Evolutionary conservation across 192 early-diverging fungal genomes (phyloP).

Genomic region (Dimargaris verticillata): DNA sequence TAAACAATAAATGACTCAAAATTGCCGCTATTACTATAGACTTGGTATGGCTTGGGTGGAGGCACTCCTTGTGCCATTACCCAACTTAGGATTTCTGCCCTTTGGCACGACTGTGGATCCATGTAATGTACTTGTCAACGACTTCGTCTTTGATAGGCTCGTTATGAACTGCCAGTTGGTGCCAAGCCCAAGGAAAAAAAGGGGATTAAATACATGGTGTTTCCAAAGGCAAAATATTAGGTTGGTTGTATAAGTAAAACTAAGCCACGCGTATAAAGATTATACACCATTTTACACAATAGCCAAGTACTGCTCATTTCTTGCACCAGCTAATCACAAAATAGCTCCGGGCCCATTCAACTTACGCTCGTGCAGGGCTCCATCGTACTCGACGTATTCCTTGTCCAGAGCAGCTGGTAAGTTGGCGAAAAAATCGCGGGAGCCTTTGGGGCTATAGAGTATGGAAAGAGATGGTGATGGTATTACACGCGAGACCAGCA

Average conservation of each 20-base stretch:
- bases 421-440: constrained; percentile 15
- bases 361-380: constrained; percentile 15
- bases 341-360: constrained; percentile 15
- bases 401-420: constrained; percentile 27
- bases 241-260: background rate
- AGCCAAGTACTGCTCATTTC: background rate
- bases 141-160: constrained; percentile 2
- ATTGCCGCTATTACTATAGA: too few species aligned
- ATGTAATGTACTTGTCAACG: background rate
- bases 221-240: background rate
- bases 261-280: background rate
- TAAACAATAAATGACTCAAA: too few species aligned
- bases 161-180: background rate
- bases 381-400: constrained; percentile 9
- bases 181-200: background rate
- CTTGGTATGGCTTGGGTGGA: too few species aligned
- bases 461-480: background rate
- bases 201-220: background rate
- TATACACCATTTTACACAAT: background rate
- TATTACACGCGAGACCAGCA: background rate
- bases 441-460: constrained; percentile 11
- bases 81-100: background rate
- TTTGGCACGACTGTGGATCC: background rate
- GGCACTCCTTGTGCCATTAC: too few species aligned
- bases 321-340: background rate